Percentiles rank a stretch among this genome's conserved stretches.
phyloP scores from a whole-genome alignment of 2,329 filamentous ascomycete species.

The Ophiocordyceps camponoti-rufipedis region DNA sequence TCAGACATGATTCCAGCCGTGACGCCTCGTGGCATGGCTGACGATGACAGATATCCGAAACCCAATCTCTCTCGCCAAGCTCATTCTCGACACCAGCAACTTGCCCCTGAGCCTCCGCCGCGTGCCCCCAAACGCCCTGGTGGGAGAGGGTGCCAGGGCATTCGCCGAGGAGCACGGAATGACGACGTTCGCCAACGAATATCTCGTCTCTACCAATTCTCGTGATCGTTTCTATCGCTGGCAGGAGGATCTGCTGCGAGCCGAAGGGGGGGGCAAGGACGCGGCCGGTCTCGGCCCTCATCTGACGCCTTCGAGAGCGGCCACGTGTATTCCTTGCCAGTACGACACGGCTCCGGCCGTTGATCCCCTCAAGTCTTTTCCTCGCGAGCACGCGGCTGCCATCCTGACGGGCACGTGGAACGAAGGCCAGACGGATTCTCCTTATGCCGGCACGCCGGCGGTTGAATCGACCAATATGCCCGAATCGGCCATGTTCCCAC shows the following conservation, averaged over 20 bases:
- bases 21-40: neutral
- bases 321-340: slow-evolving; percentile 11
- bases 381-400: slow-evolving; percentile 32
- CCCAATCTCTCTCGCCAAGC: slow-evolving; percentile 70
- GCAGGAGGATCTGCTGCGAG: slow-evolving; percentile 52
- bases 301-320: slow-evolving; percentile 3
- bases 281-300: slow-evolving; percentile 6
- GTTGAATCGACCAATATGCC: slow-evolving; percentile 5
- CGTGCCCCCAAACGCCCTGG: slow-evolving; percentile 82
- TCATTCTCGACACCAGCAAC: slow-evolving; percentile 62
- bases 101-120: slow-evolving; percentile 65
- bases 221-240: slow-evolving; percentile 65
- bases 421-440: slow-evolving; percentile 43
- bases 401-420: slow-evolving; percentile 42
- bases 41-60: slow-evolving; percentile 63
- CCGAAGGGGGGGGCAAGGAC: slow-evolving; percentile 26
- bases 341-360: slow-evolving; percentile 14
- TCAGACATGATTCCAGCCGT: slow-evolving; percentile 17
- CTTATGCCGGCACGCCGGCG: slow-evolving; percentile 14
- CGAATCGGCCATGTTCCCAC: slow-evolving; percentile 5
- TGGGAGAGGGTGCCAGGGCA: slow-evolving; percentile 68
- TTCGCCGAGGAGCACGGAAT: slow-evolving; percentile 72
- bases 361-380: slow-evolving; percentile 8
- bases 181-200: slow-evolving; percentile 52
- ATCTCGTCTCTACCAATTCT: slow-evolving; percentile 63